Evolutionary conservation across 768 basidiomycete species (phyloP).

Genomic region (Leccinum variicolor): DNA sequence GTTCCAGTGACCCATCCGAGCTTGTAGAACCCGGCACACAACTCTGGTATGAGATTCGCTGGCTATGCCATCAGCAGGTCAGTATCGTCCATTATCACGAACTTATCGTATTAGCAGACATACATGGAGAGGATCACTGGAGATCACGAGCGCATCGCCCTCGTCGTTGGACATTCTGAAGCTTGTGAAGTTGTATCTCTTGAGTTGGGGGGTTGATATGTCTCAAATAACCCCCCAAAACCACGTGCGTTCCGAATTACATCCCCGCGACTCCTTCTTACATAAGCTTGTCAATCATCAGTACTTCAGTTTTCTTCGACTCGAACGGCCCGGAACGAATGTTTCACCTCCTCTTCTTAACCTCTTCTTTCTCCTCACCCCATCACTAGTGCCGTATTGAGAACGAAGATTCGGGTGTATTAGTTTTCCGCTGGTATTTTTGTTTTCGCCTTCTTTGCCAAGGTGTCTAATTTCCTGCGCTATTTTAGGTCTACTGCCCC

Average conservation of each 20-base stretch:
- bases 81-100: background rate
- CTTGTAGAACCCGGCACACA: constrained; percentile 80
- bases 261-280: background rate
- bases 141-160: constrained; percentile 53
- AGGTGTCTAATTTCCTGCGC: background rate
- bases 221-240: background rate
- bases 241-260: background rate
- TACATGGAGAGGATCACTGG: constrained; percentile 62
- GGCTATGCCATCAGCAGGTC: constrained; percentile 45
- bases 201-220: background rate
- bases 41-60: constrained; percentile 86
- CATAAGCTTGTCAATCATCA: too few species aligned
- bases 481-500: background rate
- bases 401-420: too few species aligned
- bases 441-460: background rate
- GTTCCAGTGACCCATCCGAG: constrained; percentile 94
- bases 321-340: background rate
- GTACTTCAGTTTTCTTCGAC: too few species aligned
- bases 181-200: background rate
- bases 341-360: background rate
- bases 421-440: background rate
- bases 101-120: constrained; percentile 12
- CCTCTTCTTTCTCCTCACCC: background rate
- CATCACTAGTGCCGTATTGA: background rate
- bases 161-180: constrained; percentile 19